Conservation (phyloP, 2,329 filamentous ascomycete species). For the Sarocladium brachiariae region DNA sequence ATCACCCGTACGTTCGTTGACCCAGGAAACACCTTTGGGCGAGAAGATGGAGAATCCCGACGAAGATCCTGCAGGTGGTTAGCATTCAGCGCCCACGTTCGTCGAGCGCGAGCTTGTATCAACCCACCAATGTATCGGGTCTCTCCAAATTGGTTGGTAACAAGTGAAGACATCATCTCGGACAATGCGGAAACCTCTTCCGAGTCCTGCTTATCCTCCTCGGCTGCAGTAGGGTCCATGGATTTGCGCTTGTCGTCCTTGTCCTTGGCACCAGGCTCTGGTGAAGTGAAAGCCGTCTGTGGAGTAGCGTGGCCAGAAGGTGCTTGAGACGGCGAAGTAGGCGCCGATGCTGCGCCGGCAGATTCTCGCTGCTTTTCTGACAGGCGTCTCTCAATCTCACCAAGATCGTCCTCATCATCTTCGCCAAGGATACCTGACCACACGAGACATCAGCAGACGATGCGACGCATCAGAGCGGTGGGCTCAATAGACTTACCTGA, state of each 20-base stretch:
- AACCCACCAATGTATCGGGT: conserved; percentile 84
- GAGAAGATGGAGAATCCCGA: conserved; percentile 99
- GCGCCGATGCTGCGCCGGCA: conserved; percentile 38
- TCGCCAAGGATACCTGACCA: conserved; percentile 65
- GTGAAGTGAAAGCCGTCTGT: conserved; percentile 49
- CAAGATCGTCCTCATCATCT: conserved; percentile 80
- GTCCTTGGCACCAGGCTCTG: conserved; percentile 32
- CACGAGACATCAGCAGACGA: conserved; percentile 7
- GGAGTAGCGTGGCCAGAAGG: conserved; percentile 41
- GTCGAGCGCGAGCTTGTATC: background rate
- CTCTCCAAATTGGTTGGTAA: conserved; percentile 91
- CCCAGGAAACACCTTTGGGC: conserved; percentile 96
- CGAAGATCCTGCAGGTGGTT: conserved; percentile 62
- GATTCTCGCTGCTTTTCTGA: conserved; percentile 48
- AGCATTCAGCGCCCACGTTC: background rate
- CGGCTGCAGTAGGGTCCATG: conserved; percentile 25
- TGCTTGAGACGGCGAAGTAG: conserved; percentile 44
- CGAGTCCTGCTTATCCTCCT: conserved; percentile 40
- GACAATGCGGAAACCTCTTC: conserved; percentile 81
- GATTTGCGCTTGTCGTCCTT: conserved; percentile 33
- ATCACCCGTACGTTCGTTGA: conserved; percentile 96
- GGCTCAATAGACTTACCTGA: conserved; percentile 48
- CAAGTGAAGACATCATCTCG: conserved; percentile 98
- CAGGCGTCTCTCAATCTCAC: conserved; percentile 74
- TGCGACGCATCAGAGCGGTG: background rate